Evolutionary conservation across 2,329 filamentous ascomycete genomes (phyloP).

Genomic region (Nothophaeocryptopus gaeumannii): DNA sequence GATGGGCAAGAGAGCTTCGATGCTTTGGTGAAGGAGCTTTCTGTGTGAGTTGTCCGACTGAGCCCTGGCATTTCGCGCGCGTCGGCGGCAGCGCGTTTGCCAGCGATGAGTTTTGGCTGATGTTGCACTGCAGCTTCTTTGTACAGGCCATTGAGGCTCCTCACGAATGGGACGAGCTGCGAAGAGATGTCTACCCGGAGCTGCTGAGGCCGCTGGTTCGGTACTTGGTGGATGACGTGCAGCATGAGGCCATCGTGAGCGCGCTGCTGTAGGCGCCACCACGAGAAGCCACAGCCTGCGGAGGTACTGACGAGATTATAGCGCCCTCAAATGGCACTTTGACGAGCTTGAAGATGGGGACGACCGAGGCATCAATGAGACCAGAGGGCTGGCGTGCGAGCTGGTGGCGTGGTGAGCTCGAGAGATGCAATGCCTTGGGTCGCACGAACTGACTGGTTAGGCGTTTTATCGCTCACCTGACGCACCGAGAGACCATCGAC

Average conservation of each 20-base stretch:
- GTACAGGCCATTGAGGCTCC: constrained; percentile 62
- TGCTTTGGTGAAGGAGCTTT: constrained; percentile 64
- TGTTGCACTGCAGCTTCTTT: constrained; percentile 52
- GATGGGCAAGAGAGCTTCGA: constrained; percentile 59
- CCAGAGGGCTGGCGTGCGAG: constrained; percentile 72
- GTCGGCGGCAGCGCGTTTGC: constrained; percentile 1
- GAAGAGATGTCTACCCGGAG: constrained; percentile 61
- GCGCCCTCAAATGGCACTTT: constrained; percentile 74
- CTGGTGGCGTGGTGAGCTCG: constrained; percentile 63
- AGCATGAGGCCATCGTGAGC: constrained; percentile 68
- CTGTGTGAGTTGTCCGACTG: constrained; percentile 47
- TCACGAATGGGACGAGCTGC: constrained; percentile 70
- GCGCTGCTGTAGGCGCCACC: constrained; percentile 60
- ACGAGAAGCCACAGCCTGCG: background rate
- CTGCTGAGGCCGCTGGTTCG: constrained; percentile 61
- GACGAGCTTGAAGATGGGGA: constrained; percentile 57
- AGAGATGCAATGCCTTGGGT: background rate
- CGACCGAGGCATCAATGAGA: constrained; percentile 64
- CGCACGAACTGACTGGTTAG: constrained; percentile 5
- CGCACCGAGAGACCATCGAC: constrained; percentile 70
- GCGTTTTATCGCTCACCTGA: constrained; percentile 69
- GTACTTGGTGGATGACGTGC: constrained; percentile 61
- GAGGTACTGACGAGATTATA: constrained; percentile 33
- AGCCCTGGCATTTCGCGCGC: background rate
- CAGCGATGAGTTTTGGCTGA: constrained; percentile 13